Evolutionary conservation across 306 rosid genomes (phyloP).

Genomic region (Ceratonia siliqua): DNA sequence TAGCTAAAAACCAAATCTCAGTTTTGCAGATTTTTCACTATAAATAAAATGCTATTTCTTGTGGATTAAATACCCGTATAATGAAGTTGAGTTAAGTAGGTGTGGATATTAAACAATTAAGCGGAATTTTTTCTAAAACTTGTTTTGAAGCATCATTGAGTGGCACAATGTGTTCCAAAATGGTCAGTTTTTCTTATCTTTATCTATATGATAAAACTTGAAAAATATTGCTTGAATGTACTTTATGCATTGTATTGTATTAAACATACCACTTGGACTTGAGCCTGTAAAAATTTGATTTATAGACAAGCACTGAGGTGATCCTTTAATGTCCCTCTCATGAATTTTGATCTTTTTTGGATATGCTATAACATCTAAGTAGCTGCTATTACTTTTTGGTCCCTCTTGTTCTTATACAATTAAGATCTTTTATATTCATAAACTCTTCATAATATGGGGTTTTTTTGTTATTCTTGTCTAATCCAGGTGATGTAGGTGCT

Average conservation of each 20-base stretch:
- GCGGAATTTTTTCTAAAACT: not conserved
- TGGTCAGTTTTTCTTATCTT: conserved; percentile 20
- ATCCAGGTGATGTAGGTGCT: conserved; percentile 85
- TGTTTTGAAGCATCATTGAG: not conserved
- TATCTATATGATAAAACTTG: not conserved
- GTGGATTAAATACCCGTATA: not conserved
- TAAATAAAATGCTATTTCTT: not conserved
- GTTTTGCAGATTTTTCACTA: not conserved
- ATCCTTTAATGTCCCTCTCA: not conserved
- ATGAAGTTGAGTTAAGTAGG: not conserved
- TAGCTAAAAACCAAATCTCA: not conserved
- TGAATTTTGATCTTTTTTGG: not conserved
- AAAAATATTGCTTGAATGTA: not conserved
- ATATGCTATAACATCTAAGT: conserved; percentile 18
- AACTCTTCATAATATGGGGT: conserved; percentile 11
- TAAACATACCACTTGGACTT: not conserved
- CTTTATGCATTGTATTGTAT: not conserved
- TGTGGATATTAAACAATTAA: not conserved
- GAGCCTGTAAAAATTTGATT: not conserved
- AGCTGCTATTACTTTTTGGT: conserved; percentile 2
- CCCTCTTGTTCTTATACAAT: conserved; percentile 1
- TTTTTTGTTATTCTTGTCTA: conserved; percentile 27
- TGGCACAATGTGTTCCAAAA: conserved; percentile 14
- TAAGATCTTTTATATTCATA: conserved; percentile 20
- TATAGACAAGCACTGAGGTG: not conserved